Base-by-base conservation (phyloP, 2,329 filamentous ascomycete species). In the Trichoderma harzianum region DNA sequence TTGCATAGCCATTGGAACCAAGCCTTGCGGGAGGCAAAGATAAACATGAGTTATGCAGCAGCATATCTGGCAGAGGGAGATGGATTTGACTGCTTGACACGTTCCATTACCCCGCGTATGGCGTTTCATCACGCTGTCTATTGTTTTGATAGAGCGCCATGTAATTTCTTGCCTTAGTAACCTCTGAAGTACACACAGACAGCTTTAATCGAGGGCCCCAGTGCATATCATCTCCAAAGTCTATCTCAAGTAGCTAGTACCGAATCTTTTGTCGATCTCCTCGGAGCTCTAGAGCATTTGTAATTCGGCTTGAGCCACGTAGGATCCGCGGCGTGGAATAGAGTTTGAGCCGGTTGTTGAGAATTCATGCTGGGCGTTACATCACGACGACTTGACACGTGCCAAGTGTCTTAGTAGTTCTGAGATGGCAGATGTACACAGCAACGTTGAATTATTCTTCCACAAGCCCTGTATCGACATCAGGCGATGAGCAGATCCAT, bases 1-100 rank as follows among this genome's bases (percentile, higher is more conserved):
- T 47, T 73, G 70, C 14, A 57, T 72, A 21, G 64, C 36, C 70
- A 71, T 71, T 61, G 64, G 16, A 14, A 8, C 36, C 32, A 30
- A 58, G 16, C 18, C 30, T 60, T 34, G 21, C n/a, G 47, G 11
- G 11, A 24, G 11, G 47, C 11, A 24, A 3, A 53, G 7, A 53
- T 21, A 14, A 24, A 21, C 14, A 12, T 6, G 47, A 24, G 21
- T 12, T 24, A 24, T 1, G 11, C 11, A 21, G 57, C 18, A 60
- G 18, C 14, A 24, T 34, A 24, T 32, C 18, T n/a, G 12, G n/a
- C 21, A 60, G n/a, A 34, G 30, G 3, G 18, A 24, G 18, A 34
- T 34, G 12, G 30, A 4, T 55, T 34, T 24, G 5, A 53, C 36
- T n/a, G 21, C 6, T 57, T 39, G 62, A 34, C 43, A 57, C 30